These are phyloP conservation scores for Ganoderma boninense DNA, from an alignment of 1,284 basidiomycete genomes.

Conservation along the genomic window DNA sequence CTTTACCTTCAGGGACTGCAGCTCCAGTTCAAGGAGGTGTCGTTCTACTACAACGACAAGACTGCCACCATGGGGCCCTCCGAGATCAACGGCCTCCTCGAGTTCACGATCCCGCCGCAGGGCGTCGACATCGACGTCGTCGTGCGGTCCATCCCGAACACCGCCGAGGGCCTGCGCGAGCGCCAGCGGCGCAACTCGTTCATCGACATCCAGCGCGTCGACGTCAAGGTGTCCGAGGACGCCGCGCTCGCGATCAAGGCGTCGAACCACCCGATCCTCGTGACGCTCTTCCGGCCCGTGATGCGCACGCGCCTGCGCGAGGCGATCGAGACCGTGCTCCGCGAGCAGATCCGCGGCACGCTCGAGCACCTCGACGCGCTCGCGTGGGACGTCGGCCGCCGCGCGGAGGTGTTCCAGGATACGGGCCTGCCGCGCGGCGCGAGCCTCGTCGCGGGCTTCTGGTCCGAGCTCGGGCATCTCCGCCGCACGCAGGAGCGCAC, in stretches of 20 bases:
- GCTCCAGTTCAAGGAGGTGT: conserved; percentile 65
- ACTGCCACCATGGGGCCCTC: conserved; percentile 56
- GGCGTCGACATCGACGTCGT: conserved; percentile 74
- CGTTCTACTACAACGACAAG: conserved; percentile 77
- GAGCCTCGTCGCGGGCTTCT: conserved; percentile 61
- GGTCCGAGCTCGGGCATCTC: conserved; percentile 71
- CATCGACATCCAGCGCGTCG: conserved; percentile 62
- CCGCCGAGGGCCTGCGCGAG: conserved; percentile 47
- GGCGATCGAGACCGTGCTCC: conserved; percentile 62
- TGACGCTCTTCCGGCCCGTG: conserved; percentile 68
- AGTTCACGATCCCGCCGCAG: conserved; percentile 66
- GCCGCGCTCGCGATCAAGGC: conserved; percentile 60
- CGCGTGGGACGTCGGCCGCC: conserved; percentile 62
- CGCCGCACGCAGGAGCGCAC: conserved; percentile 43
- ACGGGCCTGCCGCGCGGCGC: conserved; percentile 59
- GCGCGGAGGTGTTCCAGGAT: conserved; percentile 70
- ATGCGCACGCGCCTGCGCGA: conserved; percentile 62
- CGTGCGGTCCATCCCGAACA: conserved; percentile 65
- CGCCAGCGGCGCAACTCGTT: conserved; percentile 58
- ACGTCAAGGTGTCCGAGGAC: conserved; percentile 60
- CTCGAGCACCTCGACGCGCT: conserved; percentile 62
- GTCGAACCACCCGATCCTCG: conserved; percentile 67
- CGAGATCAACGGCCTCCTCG: conserved; percentile 67
- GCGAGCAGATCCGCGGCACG: conserved; percentile 56
- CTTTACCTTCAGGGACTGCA: conserved; percentile 70